phyloP scores from a whole-genome alignment of 441 rosid genomes.

The Eutrema salsugineum region DNA sequence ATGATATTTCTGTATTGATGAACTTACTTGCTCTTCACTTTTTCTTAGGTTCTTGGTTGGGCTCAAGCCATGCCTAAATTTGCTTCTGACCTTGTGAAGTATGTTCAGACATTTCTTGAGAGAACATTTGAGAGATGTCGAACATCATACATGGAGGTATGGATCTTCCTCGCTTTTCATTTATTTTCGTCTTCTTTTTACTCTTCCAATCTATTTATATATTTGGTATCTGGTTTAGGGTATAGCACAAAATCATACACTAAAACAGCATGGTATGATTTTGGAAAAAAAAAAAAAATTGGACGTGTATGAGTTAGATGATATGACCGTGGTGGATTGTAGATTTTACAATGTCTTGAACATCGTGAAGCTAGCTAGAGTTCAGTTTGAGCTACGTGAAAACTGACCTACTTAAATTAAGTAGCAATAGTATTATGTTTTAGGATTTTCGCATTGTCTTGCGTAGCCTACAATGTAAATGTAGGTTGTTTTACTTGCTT shows the following conservation, averaged over 20 bases:
- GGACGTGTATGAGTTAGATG: constrained; percentile 6
- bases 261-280: not conserved
- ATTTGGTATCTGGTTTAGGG: constrained; percentile 18
- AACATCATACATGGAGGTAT: constrained; percentile 93
- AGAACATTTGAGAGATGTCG: constrained; percentile 97
- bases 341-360: not conserved
- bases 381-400: not conserved
- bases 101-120: constrained; percentile 97
- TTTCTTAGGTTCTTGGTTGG: constrained; percentile 88
- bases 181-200: constrained; percentile 4
- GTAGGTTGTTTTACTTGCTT: constrained; percentile 8
- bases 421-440: not conserved
- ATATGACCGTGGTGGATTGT: not conserved
- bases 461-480: constrained; percentile 5
- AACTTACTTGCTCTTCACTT: constrained; percentile 23
- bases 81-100: constrained; percentile 84
- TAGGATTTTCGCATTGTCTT: constrained; percentile 2
- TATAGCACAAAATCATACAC: constrained; percentile 8
- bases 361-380: constrained; percentile 3
- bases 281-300: not conserved
- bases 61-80: constrained; percentile 99
- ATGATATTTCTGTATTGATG: constrained; percentile 18
- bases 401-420: not conserved
- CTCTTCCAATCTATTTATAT: constrained; percentile 4
- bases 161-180: constrained; percentile 26